Evolutionary conservation across 192 early-diverging fungal genomes (phyloP).

Genomic region (Nowakowskiella sp.): DNA sequence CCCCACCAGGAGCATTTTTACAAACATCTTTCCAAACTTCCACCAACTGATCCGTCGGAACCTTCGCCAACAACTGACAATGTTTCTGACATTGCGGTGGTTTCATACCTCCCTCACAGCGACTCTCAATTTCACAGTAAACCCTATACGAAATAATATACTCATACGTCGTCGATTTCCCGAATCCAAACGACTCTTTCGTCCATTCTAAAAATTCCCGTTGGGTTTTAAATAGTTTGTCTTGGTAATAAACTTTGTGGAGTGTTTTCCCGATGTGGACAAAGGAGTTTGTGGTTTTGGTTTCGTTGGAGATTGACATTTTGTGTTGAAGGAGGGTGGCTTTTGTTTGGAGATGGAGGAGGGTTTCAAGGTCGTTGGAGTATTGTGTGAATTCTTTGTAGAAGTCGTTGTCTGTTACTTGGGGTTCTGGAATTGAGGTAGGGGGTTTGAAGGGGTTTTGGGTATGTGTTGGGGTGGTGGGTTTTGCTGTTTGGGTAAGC

Average conservation of each 20-base stretch:
- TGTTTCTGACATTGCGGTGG: conserved; percentile 48
- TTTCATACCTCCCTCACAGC: conserved; percentile 21
- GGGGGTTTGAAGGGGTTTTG: no score
- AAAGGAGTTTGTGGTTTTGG: conserved; percentile 42
- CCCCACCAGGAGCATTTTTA: conserved; percentile 29
- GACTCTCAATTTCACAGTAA: conserved; percentile 42
- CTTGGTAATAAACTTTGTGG: conserved; percentile 45
- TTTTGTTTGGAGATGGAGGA: no score
- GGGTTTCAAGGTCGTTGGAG: no score
- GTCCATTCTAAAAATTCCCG: conserved; percentile 52
- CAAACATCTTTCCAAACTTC: conserved; percentile 44
- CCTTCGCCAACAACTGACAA: conserved; percentile 48
- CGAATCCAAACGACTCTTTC: conserved; percentile 41
- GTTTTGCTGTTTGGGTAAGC: no score
- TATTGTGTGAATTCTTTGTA: no score
- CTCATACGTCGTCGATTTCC: conserved; percentile 50
- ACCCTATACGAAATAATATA: conserved; percentile 46
- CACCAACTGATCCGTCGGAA: conserved; percentile 39
- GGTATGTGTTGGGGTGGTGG: no score
- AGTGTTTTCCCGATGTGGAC: conserved; percentile 47
- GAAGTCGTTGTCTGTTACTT: no score
- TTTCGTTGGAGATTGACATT: conserved; percentile 28
- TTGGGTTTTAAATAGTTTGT: conserved; percentile 45
- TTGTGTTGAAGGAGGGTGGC: no score
- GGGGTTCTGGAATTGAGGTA: no score